Percentiles rank a stretch among this genome's conserved stretches.
phyloP scores from a whole-genome alignment of 495 filamentous ascomycete genomes.

The Penicillium coprophilum region DNA sequence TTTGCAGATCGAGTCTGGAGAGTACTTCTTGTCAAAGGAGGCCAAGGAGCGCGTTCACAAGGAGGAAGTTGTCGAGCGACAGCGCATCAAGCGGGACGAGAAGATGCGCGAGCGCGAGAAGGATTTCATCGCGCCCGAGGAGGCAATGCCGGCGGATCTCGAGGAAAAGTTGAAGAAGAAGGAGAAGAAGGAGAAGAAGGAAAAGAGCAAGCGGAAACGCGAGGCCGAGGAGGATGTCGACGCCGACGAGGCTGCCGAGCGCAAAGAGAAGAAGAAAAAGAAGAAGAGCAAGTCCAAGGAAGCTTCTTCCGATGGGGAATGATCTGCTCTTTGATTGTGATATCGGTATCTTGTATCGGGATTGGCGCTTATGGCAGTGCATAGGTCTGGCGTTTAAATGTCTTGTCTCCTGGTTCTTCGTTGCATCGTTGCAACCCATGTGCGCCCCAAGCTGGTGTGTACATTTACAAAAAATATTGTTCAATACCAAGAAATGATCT shows the following conservation, averaged over 20 bases:
- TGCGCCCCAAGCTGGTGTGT: conserved; percentile 16
- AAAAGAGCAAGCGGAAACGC: conserved; percentile 46
- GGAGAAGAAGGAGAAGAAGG: conserved; percentile 50
- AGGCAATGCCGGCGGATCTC: conserved; percentile 52
- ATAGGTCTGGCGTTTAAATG: conserved; percentile 33
- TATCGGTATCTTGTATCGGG: conserved; percentile 23
- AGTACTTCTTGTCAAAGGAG: conserved; percentile 92
- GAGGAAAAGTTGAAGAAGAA: conserved; percentile 57
- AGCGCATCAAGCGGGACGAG: conserved; percentile 81
- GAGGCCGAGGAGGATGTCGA: conserved; percentile 40
- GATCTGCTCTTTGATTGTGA: conserved; percentile 20
- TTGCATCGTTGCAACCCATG: conserved; percentile 14
- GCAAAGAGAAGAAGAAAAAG: conserved; percentile 49
- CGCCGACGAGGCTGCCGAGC: conserved; percentile 36
- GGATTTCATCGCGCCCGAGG: conserved; percentile 83
- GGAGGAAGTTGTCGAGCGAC: conserved; percentile 75
- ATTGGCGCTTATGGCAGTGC: conserved; percentile 37
- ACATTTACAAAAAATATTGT: conserved; percentile 21
- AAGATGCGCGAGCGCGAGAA: conserved; percentile 81
- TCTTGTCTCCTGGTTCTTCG: conserved; percentile 19
- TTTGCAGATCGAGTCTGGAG: conserved; percentile 94
- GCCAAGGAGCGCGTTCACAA: conserved; percentile 80
- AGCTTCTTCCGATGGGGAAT: conserved; percentile 35
- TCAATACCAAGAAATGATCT: conserved; percentile 15
- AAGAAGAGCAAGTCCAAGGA: conserved; percentile 49